These are phyloP conservation scores for Leccinum solheimii DNA, from an alignment of 1,284 basidiomycete species.

Conservation along the genomic window DNA sequence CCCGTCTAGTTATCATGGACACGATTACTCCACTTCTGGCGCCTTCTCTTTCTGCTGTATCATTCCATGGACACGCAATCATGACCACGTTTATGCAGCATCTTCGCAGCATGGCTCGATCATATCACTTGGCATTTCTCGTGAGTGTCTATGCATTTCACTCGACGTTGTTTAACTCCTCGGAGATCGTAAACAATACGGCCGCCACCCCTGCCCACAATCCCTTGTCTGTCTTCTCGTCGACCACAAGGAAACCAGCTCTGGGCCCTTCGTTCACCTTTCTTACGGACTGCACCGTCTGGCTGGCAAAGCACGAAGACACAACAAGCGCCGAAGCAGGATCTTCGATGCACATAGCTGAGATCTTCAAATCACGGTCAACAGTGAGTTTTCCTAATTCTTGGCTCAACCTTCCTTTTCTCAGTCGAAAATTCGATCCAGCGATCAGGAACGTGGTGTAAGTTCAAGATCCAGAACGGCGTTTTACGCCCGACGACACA, in stretches of 20 bases:
- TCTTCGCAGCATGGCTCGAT: constrained; percentile 52
- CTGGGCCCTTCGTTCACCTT: constrained; percentile 74
- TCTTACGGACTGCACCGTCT: constrained; percentile 69
- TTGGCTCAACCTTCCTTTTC: neutral
- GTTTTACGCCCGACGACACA: constrained; percentile 19
- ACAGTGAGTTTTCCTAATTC: constrained; percentile 39
- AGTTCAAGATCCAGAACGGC: constrained; percentile 34
- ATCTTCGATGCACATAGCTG: constrained; percentile 34
- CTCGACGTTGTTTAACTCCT: neutral
- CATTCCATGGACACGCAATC: constrained; percentile 74
- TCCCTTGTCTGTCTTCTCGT: constrained; percentile 40
- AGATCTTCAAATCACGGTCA: constrained; percentile 46
- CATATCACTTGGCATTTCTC: constrained; percentile 47
- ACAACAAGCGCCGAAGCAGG: constrained; percentile 13
- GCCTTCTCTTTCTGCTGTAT: constrained; percentile 60
- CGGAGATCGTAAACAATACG: constrained; percentile 49
- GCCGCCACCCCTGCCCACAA: constrained; percentile 38
- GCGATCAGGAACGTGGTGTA: constrained; percentile 41
- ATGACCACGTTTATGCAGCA: constrained; percentile 72
- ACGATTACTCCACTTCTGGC: constrained; percentile 65
- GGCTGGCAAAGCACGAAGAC: constrained; percentile 45
- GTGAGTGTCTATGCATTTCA: constrained; percentile 37
- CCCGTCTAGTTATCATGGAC: constrained; percentile 63
- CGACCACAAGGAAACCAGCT: constrained; percentile 59
- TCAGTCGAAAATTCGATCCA: constrained; percentile 20